These are phyloP conservation scores for Sporothrix globosa DNA, from an alignment of 2,329 filamentous ascomycete species.

Conservation along the genomic window DNA sequence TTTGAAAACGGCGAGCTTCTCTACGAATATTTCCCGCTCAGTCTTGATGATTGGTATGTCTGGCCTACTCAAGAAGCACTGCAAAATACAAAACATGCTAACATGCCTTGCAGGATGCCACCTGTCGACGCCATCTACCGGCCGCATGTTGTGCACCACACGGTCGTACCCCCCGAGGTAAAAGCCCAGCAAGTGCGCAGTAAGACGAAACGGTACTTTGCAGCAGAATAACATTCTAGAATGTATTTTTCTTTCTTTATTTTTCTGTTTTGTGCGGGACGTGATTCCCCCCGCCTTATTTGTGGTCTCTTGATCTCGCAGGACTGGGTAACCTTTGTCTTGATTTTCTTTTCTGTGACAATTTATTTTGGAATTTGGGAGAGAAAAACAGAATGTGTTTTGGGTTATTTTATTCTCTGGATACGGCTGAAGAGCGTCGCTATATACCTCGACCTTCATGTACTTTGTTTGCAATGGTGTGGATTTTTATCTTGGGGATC, in stretches of 20 bases:
- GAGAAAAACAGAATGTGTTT: neutral
- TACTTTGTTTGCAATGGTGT: neutral
- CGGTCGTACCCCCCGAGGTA: conserved; percentile 68
- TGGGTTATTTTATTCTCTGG: neutral
- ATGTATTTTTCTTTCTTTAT: neutral
- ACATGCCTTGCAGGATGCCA: conserved; percentile 64
- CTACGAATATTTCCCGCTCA: conserved; percentile 94
- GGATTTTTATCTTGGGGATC: too few species aligned
- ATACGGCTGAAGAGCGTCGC: neutral
- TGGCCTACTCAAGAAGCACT: neutral
- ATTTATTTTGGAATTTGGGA: neutral
- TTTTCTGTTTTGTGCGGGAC: neutral
- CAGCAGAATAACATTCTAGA: conserved; percentile 56
- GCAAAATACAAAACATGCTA: neutral
- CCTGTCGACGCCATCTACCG: conserved; percentile 88
- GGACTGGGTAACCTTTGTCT: neutral
- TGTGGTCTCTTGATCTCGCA: neutral
- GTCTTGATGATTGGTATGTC: conserved; percentile 77
- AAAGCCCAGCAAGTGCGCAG: conserved; percentile 68
- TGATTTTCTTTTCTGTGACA: neutral
- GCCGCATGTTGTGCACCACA: conserved; percentile 93
- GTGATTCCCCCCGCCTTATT: neutral
- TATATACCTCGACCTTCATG: neutral
- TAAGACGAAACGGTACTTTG: conserved; percentile 73
- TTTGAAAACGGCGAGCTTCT: conserved; percentile 79